Base-by-base conservation (phyloP, 148 eudicot genomes). In the Diospyros lotus region DNA sequence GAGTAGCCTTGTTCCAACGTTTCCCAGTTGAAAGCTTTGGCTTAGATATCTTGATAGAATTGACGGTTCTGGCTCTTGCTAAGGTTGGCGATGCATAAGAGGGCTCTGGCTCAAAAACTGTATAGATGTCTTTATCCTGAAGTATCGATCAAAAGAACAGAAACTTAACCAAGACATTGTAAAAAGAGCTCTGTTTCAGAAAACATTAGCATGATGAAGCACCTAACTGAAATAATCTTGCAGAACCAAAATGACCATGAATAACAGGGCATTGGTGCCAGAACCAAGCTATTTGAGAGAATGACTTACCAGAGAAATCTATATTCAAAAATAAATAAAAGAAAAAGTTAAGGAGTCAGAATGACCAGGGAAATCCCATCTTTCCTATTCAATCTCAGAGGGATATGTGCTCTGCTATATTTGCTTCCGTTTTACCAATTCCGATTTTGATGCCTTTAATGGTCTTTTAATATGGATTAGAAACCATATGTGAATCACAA, bases 61-160 rank as follows among this genome's bases (percentile, higher is more conserved):
- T 83, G 28, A 50, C 58, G 45, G 72, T 66, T 74, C 73, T 86
- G 66, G 87, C 48, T 80, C 89, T 84, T 62, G 86, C 44, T 53
- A 58, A 42, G 0, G 75, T 46, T 41, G 77, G 72, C 63, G 77
- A 63, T 50, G 76, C 84, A 52, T 72, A 17, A 7, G 89, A 84
- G 51, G 73, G 68, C 81, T 86, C 88, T 69, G 97, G 93, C 82
- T 89, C 91, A 28, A 91, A 91, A 73, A 87, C 89, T 8, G 86
- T 77, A 43, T 89, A 91, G 9, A 91, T 72, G 75, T 89, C 97
- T 80, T 91, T 92, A 18, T 91, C 97, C 97, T 91, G 78, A 70
- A 65, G 9, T 52, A 73, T 12, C 38, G 55, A 54, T 28, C 28
- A 28, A 28, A 28, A 28, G 28, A 28, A 28, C 28, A 28, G 28